Evolutionary conservation across 1,284 basidiomycete species (phyloP).

Genomic region (Tylopilus sp.): DNA sequence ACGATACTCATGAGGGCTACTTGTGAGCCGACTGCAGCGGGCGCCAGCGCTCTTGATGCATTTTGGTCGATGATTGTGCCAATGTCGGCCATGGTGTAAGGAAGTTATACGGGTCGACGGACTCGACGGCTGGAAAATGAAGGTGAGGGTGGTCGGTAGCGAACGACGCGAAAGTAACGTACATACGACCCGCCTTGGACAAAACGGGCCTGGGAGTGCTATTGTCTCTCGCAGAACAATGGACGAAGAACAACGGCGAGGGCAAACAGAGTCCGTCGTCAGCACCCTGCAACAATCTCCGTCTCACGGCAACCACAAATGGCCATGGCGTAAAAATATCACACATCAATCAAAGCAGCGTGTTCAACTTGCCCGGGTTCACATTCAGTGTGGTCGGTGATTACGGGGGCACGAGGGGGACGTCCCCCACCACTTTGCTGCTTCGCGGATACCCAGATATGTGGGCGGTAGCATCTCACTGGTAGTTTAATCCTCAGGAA

Average conservation of each 20-base stretch:
- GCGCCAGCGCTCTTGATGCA: slow-evolving; percentile 60
- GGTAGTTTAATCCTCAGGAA: no score
- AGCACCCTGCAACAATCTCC: no score
- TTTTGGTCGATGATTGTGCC: slow-evolving; percentile 46
- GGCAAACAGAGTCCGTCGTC: not conserved
- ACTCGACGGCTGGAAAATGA: slow-evolving; percentile 23
- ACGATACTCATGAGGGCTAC: slow-evolving; percentile 69
- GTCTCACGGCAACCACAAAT: no score
- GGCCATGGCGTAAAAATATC: not conserved
- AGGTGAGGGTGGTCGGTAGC: slow-evolving; percentile 15
- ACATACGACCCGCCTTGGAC: not conserved
- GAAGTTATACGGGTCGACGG: slow-evolving; percentile 16
- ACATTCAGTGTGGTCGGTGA: not conserved
- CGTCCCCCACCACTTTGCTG: no score
- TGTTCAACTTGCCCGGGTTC: no score
- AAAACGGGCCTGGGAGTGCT: not conserved
- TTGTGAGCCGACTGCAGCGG: slow-evolving; percentile 82
- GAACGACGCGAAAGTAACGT: not conserved
- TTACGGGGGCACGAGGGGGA: no score
- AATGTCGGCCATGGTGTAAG: slow-evolving; percentile 41
- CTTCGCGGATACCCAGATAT: no score
- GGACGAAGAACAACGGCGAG: not conserved
- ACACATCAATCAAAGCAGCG: not conserved
- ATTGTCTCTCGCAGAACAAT: not conserved
- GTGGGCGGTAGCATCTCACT: no score